Evolutionary conservation across 2,329 filamentous ascomycete genomes (phyloP), one percentile per base, ranked within the genome.

Genomic region (Endocalyx cinctus): DNA sequence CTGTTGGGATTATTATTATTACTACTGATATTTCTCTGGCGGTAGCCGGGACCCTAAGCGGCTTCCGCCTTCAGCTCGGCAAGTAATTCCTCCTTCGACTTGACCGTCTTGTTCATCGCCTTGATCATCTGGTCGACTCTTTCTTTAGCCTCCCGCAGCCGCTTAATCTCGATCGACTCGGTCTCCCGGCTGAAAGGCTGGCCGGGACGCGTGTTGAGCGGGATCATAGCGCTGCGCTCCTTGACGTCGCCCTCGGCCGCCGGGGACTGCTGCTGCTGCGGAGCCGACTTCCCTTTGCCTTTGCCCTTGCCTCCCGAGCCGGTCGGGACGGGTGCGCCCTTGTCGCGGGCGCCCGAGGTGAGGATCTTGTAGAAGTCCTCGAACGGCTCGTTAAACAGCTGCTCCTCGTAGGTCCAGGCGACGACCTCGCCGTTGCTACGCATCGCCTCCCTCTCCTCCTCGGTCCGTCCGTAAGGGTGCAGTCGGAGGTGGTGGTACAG

Each of bases 351-450:
- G 40, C 86, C 86, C 5, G 74, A 72, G 3, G 88, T 97, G 41
- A 98, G 70, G 17, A 87, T 70, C 42, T 94, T 87, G 63, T 87
- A 96, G 54, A 98, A 90, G 28, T 84, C 78, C 60, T 95, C 87
- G 50, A 88, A 92, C 0, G 92, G 92, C 61, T 98, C 92, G 64
- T 95, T 97, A 72, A 98, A 98, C 31, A 97, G 76, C 45, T 97
- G 84, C 54, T 95, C 88, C 60, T 98, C 92, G 55, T 96, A 87
- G 38, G 79, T 82, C 73, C 92, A 90, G 31, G 81, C 78, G 19
- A 82, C 68, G 27, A 97, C 80, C 51, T 82, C 72, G 45, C 65
- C 77, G 64, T 64, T 75, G 60, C 66, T 77, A 33, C 71, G 61
- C 75, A 71, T 75, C 41, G 67, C 66, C 47, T 77, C 72, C 52